phyloP scores from a whole-genome alignment of 2,329 filamentous ascomycete species.

The Drechslerella coelobrocha region DNA sequence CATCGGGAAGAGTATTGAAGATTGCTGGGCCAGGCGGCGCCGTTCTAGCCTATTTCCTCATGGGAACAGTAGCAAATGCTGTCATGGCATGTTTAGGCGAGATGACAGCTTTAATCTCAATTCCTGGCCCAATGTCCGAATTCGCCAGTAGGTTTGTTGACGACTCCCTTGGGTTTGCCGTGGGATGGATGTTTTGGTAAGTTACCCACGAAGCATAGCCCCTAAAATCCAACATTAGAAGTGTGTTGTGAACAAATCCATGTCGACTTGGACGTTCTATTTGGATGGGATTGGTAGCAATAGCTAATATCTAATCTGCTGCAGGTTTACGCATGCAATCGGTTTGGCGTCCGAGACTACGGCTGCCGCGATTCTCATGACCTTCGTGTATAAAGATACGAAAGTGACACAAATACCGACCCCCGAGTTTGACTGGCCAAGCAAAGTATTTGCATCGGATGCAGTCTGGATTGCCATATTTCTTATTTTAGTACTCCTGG shows the following conservation, averaged over 20 bases:
- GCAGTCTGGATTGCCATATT: constrained; percentile 59
- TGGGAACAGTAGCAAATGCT: constrained; percentile 58
- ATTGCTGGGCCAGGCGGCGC: constrained; percentile 58
- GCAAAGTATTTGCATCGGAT: constrained; percentile 32
- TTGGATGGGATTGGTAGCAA: no score
- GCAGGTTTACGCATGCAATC: constrained; percentile 57
- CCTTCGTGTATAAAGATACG: constrained; percentile 57
- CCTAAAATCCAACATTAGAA: constrained; percentile 31
- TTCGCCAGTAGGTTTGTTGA: constrained; percentile 59
- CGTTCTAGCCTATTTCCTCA: constrained; percentile 57
- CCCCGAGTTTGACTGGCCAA: constrained; percentile 47
- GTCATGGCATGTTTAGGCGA: constrained; percentile 57
- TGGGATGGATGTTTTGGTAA: constrained; percentile 61
- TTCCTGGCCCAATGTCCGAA: constrained; percentile 59
- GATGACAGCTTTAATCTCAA: constrained; percentile 60
- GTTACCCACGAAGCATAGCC: not conserved
- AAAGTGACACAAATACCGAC: constrained; percentile 40
- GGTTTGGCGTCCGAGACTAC: constrained; percentile 58
- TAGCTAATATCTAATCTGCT: constrained; percentile 1
- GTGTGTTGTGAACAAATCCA: constrained; percentile 18
- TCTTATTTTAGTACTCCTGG: constrained; percentile 56
- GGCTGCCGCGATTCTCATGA: constrained; percentile 59
- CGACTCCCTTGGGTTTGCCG: constrained; percentile 60
- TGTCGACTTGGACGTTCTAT: not conserved
- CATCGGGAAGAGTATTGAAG: constrained; percentile 58